Conservation (phyloP, 129 eudicot genomes). For the Saussurea involucrata region DNA sequence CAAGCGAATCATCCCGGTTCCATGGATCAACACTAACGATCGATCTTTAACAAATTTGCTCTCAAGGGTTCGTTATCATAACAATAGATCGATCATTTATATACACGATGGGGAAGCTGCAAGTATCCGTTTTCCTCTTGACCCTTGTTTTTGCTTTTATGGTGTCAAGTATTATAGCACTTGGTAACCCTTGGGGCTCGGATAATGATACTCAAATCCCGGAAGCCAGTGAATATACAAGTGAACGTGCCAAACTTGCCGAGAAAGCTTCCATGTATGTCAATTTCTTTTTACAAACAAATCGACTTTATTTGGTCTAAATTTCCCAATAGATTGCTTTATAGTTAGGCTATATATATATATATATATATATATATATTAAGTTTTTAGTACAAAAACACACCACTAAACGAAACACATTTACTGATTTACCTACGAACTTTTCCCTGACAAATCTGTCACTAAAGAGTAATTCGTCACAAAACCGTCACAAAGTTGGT, state of each 20-base stretch:
- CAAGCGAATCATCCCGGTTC: background rate
- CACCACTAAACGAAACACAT: no score
- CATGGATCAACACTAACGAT: background rate
- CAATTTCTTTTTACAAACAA: background rate
- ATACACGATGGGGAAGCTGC: background rate
- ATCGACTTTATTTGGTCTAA: background rate
- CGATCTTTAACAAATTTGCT: background rate
- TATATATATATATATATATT: no score
- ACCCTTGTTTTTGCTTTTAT: background rate
- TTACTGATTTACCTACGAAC: no score
- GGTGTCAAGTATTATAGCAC: background rate
- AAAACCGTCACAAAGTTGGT: no score
- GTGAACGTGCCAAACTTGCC: background rate
- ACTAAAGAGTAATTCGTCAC: no score
- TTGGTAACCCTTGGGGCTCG: background rate
- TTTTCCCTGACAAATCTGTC: no score
- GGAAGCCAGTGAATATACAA: background rate
- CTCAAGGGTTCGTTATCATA: background rate
- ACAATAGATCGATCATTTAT: background rate
- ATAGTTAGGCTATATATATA: no score
- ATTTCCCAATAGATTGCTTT: background rate
- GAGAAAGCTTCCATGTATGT: background rate
- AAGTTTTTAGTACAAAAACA: no score
- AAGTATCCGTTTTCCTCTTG: background rate
- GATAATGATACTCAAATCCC: background rate